Evolutionary conservation across 495 filamentous ascomycete genomes (phyloP).

Genomic region (Penicillium flavigenum): DNA sequence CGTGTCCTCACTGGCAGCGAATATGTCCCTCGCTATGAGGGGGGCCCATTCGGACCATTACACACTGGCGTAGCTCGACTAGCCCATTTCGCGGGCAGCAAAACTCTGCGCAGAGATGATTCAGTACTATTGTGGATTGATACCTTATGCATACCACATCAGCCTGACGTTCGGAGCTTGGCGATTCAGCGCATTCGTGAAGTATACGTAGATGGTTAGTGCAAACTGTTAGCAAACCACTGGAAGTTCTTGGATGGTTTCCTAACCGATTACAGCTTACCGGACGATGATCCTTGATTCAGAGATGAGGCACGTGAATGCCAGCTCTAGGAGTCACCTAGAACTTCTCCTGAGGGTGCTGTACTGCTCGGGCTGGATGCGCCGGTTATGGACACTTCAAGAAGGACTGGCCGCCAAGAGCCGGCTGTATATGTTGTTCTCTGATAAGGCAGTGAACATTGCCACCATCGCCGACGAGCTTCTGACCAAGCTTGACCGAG

Average conservation of each 20-base stretch:
- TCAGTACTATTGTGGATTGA: background rate
- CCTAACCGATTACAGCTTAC: background rate
- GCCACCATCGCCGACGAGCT: background rate
- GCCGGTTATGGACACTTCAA: background rate
- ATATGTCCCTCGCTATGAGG: background rate
- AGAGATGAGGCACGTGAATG: background rate
- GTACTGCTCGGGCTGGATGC: constrained; percentile 1
- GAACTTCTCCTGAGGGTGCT: background rate
- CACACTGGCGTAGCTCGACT: background rate
- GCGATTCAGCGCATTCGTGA: background rate
- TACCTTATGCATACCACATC: background rate
- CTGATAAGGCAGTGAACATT: background rate
- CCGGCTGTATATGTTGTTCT: background rate
- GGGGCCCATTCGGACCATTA: background rate
- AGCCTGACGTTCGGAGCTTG: background rate
- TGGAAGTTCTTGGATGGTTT: background rate
- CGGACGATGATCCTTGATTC: background rate
- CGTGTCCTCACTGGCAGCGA: background rate
- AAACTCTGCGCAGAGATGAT: background rate
- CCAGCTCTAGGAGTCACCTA: background rate
- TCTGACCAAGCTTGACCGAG: background rate
- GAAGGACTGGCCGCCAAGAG: constrained; percentile 1
- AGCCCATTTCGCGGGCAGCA: background rate
- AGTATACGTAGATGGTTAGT: background rate
- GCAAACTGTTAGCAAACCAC: background rate